Conservation (phyloP, 345 rosid species). For the Ailanthus altissimus region DNA sequence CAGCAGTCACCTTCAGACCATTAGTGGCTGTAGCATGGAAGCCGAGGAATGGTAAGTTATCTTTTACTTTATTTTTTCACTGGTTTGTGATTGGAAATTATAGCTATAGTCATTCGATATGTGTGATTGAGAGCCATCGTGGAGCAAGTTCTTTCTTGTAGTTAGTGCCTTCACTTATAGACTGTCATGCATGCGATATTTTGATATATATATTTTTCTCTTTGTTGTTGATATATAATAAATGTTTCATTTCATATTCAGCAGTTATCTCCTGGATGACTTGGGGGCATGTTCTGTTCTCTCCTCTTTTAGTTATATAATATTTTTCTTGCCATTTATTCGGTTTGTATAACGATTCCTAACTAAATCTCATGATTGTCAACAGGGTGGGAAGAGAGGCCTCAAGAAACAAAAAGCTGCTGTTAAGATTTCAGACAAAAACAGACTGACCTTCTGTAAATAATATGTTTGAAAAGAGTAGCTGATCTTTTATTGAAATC, state of each 20-base stretch:
- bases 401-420: slow-evolving; percentile 16
- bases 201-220: neutral
- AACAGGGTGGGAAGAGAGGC: slow-evolving; percentile 20
- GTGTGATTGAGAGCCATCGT: neutral
- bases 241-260: neutral
- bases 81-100: neutral
- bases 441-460: slow-evolving; percentile 30
- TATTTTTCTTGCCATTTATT: neutral
- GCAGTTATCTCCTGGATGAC: neutral
- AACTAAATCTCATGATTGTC: slow-evolving; percentile 13
- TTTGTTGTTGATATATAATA: neutral
- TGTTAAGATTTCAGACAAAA: slow-evolving; percentile 27
- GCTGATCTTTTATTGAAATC: slow-evolving; percentile 24
- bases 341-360: slow-evolving; percentile 1
- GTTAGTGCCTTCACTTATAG: neutral
- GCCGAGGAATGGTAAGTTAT: slow-evolving; percentile 23
- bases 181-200: neutral
- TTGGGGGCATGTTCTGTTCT: neutral
- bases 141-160: neutral
- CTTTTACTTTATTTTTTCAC: neutral
- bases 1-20: slow-evolving; percentile 70
- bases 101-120: neutral
- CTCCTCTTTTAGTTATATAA: neutral
- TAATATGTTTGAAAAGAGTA: slow-evolving; percentile 23
- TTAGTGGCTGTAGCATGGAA: slow-evolving; percentile 28